Evolutionary conservation across 2,329 filamentous ascomycete genomes (phyloP), one percentile per base, ranked within the genome.

Genomic region (Dactylellina cionopaga): DNA sequence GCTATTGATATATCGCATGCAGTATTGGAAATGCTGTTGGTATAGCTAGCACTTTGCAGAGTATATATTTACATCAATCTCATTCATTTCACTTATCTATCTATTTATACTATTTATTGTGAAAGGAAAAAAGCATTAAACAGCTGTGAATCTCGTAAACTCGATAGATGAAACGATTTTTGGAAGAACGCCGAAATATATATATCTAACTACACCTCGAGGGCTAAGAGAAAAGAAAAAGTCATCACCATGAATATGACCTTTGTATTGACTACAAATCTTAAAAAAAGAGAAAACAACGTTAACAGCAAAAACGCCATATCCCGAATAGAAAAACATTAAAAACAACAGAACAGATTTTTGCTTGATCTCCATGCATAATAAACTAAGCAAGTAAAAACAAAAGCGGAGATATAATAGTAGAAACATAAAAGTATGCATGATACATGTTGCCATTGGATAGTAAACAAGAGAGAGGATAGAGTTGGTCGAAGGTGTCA

Each of bases 201-300:
- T 55, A 55, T 51, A 11, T 54, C 51, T 55, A 55, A n/a, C 3
- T 55, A 41, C 51, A 29, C 17, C 29, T 54, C 19, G 15, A 54
- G 39, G 7, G 13, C 5, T n/a, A 11, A n/a, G 22, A 29, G 22
- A 25, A 39, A 39, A 27, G 29, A 29, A 27, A 55, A 55, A 41
- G 51, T n/a, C 33, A 55, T 22, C 9, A 54, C 41, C 2, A 29
- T 39, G 10, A 17, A 41, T 47, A 55, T 41, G 46, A 43, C 31
- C 35, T 60, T 43, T 43, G n/a, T 22, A 15, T 19, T 54, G 17
- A 55, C 33, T 55, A 55, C 43, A 55, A 55, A 41, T 55, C 27
- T 22, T 17, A 52, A 52, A 25, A 35, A 44, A 33, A 44, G 11
- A 31, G 17, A 35, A 52, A 39, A 35, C 7, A 33, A 47, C 52